Percentiles rank a stretch among this genome's conserved stretches.
Conservation (phyloP, 441 rosid species). For the Adansonia rubrostipa region DNA sequence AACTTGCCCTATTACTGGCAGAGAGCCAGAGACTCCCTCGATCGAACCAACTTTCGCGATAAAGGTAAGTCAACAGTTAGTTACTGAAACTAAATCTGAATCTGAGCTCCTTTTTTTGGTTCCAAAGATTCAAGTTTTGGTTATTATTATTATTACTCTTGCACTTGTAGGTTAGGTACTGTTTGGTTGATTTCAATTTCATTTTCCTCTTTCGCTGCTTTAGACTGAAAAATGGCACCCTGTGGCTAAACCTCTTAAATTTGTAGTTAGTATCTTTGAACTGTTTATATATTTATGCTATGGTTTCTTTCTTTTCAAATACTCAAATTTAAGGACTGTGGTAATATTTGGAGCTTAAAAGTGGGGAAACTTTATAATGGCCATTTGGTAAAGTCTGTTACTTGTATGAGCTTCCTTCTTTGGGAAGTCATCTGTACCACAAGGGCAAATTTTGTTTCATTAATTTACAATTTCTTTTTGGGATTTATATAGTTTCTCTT, state of each 20-base stretch:
- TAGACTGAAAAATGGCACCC: background rate
- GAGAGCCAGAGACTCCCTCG: background rate
- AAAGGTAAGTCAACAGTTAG: background rate
- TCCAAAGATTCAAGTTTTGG: background rate
- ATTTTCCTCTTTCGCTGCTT: background rate
- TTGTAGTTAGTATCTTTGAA: background rate
- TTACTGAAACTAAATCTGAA: background rate
- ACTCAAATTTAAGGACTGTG: background rate
- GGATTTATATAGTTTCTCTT: background rate
- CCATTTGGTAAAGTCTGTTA: constrained; percentile 80
- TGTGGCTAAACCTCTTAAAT: background rate
- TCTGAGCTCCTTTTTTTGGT: background rate
- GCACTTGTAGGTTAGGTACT: background rate
- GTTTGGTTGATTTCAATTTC: background rate
- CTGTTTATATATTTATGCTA: background rate
- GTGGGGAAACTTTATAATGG: constrained; percentile 61
- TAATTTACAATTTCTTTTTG: background rate
- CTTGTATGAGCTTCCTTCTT: constrained; percentile 95
- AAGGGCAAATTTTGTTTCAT: background rate
- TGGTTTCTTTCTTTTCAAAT: background rate
- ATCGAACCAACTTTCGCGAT: background rate
- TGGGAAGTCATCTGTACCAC: constrained; percentile 47
- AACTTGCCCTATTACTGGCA: background rate
- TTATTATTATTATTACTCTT: background rate
- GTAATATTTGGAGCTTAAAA: constrained; percentile 60